phyloP scores from a whole-genome alignment of 2,329 filamentous ascomycete species.

The Venturia nashicola region DNA sequence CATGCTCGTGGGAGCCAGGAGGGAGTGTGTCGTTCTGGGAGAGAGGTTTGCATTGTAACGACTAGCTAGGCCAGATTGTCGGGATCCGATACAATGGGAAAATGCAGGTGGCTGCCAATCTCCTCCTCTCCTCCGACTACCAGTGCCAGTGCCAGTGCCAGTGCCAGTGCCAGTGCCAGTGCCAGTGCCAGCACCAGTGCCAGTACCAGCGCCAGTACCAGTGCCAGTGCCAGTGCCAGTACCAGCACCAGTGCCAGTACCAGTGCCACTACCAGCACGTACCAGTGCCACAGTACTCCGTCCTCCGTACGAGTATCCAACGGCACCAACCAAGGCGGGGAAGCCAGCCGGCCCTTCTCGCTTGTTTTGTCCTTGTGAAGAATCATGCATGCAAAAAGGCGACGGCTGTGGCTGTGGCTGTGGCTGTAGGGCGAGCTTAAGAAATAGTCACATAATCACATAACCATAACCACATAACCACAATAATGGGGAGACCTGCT shows the following conservation, averaged over 20 bases:
- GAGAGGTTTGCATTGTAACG: not conserved
- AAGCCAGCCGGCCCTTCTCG: not conserved
- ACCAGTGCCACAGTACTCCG: no score
- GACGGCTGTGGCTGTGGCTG: conserved; percentile 2
- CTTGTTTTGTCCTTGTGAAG: not conserved
- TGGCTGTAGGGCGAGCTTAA: conserved; percentile 2
- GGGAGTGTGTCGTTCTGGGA: not conserved
- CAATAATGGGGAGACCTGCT: not conserved
- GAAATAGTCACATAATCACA: no score
- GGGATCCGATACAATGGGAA: not conserved
- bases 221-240: no score
- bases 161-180: no score
- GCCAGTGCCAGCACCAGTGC: no score
- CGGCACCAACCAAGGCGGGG: not conserved
- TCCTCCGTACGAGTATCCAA: no score
- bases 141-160: no score
- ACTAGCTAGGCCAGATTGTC: not conserved
- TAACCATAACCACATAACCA: no score
- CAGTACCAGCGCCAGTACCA: no score
- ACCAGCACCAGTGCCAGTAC: no score
- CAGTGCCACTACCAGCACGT: no score
- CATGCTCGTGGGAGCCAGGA: not conserved
- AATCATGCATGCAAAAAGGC: not conserved
- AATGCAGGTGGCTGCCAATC: not conserved
- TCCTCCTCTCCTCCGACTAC: not conserved